Evolutionary conservation across 345 rosid species (phyloP).

Genomic region (Salix purpurea): DNA sequence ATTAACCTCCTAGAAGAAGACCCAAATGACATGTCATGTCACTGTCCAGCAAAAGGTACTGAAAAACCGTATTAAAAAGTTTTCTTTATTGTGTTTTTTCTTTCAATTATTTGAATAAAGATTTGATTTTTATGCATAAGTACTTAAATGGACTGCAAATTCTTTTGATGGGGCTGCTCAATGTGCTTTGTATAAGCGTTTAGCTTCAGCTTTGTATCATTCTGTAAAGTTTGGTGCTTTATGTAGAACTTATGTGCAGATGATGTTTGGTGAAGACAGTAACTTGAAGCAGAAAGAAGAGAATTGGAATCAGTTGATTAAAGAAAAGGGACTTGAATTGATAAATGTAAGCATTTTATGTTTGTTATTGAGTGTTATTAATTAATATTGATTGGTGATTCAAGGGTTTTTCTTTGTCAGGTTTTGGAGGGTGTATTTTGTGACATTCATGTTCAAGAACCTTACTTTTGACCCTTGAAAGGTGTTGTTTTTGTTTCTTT

Average conservation of each 20-base stretch:
- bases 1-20: too few relatives aligned
- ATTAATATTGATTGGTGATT: not conserved
- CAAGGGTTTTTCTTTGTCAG: constrained; percentile 17
- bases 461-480: constrained; percentile 41
- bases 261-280: constrained; percentile 15
- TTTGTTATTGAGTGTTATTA: not conserved
- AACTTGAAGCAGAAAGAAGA: constrained; percentile 34
- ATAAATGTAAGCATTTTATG: constrained; percentile 28
- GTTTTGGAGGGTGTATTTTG: constrained; percentile 25
- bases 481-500: constrained; percentile 27
- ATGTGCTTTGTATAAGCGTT: constrained; percentile 45
- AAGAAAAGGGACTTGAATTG: constrained; percentile 34
- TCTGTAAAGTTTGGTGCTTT: constrained; percentile 38
- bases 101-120: not conserved
- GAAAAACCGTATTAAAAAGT: too few relatives aligned
- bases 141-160: constrained; percentile 20
- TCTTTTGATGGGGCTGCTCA: constrained; percentile 39
- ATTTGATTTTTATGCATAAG: not conserved
- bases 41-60: too few relatives aligned
- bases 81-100: too few relatives aligned
- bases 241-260: constrained; percentile 16
- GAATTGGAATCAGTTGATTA: constrained; percentile 37
- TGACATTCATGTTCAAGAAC: constrained; percentile 49
- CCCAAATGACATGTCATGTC: too few relatives aligned
- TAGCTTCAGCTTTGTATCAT: constrained; percentile 47